Evolutionary conservation across 768 basidiomycete species (phyloP).

Genomic region (Suillus subalutaceus): DNA sequence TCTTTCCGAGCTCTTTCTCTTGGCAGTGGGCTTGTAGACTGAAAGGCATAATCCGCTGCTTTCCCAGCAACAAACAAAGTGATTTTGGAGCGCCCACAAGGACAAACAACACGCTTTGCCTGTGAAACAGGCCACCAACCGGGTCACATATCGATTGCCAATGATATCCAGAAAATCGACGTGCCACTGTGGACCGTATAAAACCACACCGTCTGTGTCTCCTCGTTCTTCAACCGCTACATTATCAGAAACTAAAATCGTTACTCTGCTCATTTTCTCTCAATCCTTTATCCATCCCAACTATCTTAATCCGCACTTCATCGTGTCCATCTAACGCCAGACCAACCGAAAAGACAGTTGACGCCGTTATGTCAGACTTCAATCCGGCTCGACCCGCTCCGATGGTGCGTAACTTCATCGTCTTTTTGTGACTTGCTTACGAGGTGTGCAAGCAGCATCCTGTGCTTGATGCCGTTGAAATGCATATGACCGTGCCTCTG

Average conservation of each 20-base stretch:
- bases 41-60: conserved; percentile 15
- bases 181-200: conserved; percentile 35
- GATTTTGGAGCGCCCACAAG: conserved; percentile 42
- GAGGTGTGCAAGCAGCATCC: neutral
- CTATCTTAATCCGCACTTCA: neutral
- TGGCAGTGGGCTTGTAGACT: conserved; percentile 1
- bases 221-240: conserved; percentile 5
- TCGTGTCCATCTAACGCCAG: neutral
- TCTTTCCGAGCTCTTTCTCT: conserved; percentile 7
- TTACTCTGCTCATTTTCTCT: neutral
- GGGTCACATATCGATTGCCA: conserved; percentile 34
- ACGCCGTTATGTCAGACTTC: conserved; percentile 1
- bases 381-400: neutral
- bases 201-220: conserved; percentile 18
- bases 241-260: neutral
- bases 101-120: conserved; percentile 48
- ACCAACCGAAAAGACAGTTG: neutral
- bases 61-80: conserved; percentile 36
- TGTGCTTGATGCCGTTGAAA: conserved; percentile 7
- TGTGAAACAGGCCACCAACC: conserved; percentile 11
- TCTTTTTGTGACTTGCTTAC: neutral
- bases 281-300: conserved; percentile 9
- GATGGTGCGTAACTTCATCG: neutral
- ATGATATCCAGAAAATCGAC: conserved; percentile 29
- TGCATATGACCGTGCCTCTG: conserved; percentile 1